A percentile compares a stretch with the other conserved stretches of the same genome.
These are phyloP conservation scores for Penicillium decumbens DNA, from an alignment of 2,329 filamentous ascomycete genomes.

Conservation along the genomic window DNA sequence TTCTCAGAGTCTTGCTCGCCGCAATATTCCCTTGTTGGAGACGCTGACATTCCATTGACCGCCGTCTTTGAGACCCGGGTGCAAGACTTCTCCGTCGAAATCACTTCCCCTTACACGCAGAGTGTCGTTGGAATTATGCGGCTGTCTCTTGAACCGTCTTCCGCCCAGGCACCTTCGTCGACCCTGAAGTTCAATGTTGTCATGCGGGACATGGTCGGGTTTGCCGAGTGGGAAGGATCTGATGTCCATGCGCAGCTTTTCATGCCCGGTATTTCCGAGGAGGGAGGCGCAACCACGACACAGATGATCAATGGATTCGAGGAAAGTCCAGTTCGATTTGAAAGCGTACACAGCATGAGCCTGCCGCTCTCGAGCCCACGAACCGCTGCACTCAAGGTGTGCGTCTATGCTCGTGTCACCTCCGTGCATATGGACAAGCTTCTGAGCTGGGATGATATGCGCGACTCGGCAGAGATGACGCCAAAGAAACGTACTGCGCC, in stretches of 20 bases:
- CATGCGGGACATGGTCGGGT: conserved; percentile 93
- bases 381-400: conserved; percentile 73
- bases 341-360: conserved; percentile 98
- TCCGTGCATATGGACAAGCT: conserved; percentile 95
- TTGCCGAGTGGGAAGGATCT: conserved; percentile 90
- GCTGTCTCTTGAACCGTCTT: conserved; percentile 86
- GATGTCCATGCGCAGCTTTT: conserved; percentile 97
- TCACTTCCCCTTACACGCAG: conserved; percentile 86
- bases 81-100: conserved; percentile 87
- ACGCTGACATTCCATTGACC: conserved; percentile 84
- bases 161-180: conserved; percentile 82
- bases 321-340: conserved; percentile 85
- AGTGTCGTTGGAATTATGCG: conserved; percentile 87
- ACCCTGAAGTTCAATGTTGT: conserved; percentile 98
- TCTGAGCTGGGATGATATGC: conserved; percentile 98
- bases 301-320: conserved; percentile 93
- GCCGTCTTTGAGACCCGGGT: conserved; percentile 93
- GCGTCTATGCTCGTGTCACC: conserved; percentile 86
- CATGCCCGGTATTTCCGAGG: conserved; percentile 81
- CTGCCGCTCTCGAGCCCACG: conserved; percentile 72
- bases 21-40: conserved; percentile 85
- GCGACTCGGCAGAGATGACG: conserved; percentile 60
- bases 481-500: conserved; percentile 58
- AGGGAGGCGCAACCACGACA: conserved; percentile 88
- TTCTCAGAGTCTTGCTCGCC: conserved; percentile 90